phyloP scores from a whole-genome alignment of 257 asterid genomes.

The Solanum acaule region DNA sequence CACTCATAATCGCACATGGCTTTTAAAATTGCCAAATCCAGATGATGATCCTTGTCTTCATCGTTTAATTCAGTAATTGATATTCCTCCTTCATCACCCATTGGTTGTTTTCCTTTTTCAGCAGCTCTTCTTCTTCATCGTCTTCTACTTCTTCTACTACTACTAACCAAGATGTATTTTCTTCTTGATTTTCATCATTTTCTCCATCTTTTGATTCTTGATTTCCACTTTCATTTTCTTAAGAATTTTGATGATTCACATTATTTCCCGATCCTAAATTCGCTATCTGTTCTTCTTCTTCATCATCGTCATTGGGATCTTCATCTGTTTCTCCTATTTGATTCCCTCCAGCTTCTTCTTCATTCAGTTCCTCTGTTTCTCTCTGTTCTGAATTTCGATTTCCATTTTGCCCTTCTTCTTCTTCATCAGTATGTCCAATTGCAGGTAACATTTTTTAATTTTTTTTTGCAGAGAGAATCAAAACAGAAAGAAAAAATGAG shows the following conservation, averaged over 20 bases:
- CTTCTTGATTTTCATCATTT: neutral
- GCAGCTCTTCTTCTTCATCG: neutral
- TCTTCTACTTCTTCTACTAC: neutral
- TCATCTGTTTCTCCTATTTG: neutral
- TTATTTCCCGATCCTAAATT: neutral
- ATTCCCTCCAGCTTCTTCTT: neutral
- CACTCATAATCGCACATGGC: neutral
- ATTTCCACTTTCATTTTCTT: neutral
- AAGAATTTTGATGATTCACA: neutral
- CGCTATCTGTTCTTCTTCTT: neutral
- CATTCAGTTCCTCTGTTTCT: neutral
- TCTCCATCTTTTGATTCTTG: neutral
- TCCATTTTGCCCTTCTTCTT: neutral
- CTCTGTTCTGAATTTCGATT: neutral
- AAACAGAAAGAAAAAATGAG: neutral
- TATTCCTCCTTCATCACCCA: neutral
- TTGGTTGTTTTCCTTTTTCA: neutral
- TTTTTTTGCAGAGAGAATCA: neutral
- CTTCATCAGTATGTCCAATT: neutral
- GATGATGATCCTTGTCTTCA: neutral
- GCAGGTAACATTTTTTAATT: neutral
- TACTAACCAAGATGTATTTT: neutral
- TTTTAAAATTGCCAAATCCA: neutral
- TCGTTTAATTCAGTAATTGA: neutral
- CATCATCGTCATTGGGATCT: neutral